phyloP scores from a whole-genome alignment of 2,329 filamentous ascomycete species.

The Septoria linicola region DNA sequence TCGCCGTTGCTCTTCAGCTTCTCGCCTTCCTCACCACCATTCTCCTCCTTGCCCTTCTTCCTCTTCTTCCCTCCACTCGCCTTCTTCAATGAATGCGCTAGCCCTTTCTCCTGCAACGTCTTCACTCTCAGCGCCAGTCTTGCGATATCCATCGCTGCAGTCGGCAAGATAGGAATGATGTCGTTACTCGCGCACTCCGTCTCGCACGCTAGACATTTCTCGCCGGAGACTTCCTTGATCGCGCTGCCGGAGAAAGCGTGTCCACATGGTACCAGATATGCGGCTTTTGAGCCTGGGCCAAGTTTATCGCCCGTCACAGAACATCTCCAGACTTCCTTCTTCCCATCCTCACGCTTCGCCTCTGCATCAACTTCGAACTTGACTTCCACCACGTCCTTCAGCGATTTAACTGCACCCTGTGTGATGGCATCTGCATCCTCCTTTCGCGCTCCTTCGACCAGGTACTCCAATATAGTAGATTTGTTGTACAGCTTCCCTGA shows the following conservation, averaged over 20 bases:
- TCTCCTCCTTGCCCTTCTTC: constrained; percentile 59
- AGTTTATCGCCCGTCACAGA: constrained; percentile 84
- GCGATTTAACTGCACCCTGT: constrained; percentile 66
- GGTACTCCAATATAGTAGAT: constrained; percentile 74
- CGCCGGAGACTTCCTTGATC: constrained; percentile 62
- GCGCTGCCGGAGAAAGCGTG: constrained; percentile 89
- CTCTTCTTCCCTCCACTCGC: constrained; percentile 65
- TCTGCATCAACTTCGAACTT: constrained; percentile 63
- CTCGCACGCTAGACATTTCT: constrained; percentile 67
- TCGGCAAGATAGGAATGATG: constrained; percentile 78
- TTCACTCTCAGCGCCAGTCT: constrained; percentile 65
- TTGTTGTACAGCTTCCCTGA: constrained; percentile 90
- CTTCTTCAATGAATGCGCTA: constrained; percentile 89
- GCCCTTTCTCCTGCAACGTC: constrained; percentile 66
- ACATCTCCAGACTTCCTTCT: constrained; percentile 69
- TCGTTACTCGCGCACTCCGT: constrained; percentile 70
- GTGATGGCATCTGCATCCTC: constrained; percentile 63
- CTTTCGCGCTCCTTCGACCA: constrained; percentile 56
- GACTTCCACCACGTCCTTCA: constrained; percentile 85
- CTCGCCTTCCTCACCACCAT: constrained; percentile 38
- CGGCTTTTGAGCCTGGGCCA: constrained; percentile 73
- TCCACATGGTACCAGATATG: constrained; percentile 91
- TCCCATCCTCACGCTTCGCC: constrained; percentile 37
- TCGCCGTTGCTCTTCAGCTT: too few species aligned
- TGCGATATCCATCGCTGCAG: constrained; percentile 67